Percentiles rank a stretch among this genome's conserved stretches.
phyloP scores from a whole-genome alignment of 192 early-diverging fungal species.

The Gaertneriomyces semiglobifer region DNA sequence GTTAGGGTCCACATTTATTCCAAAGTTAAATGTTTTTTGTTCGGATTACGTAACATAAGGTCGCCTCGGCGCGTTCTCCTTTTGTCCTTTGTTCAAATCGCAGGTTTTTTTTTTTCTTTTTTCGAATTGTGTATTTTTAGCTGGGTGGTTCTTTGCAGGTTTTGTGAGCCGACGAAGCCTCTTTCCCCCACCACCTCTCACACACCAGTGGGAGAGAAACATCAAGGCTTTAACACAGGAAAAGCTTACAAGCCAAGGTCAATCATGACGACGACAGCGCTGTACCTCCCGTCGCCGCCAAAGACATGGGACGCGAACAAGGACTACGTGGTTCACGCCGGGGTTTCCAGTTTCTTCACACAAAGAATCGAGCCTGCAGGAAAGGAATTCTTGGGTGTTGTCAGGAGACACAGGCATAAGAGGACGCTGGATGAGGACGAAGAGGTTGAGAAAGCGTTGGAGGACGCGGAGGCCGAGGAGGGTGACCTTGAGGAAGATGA shows the following conservation, averaged over 20 bases:
- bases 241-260: neutral
- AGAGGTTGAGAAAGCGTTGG: slow-evolving; percentile 44
- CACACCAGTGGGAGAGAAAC: no score
- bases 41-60: no score
- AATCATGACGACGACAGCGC: neutral
- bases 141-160: no score
- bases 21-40: no score
- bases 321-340: slow-evolving; percentile 39
- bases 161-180: no score
- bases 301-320: slow-evolving; percentile 56
- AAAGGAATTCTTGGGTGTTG: slow-evolving; percentile 37
- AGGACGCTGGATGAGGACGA: slow-evolving; percentile 49
- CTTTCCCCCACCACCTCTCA: no score
- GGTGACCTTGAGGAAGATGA: slow-evolving; percentile 68
- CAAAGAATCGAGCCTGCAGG: slow-evolving; percentile 50
- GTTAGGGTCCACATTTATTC: no score
- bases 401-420: slow-evolving; percentile 43
- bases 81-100: no score
- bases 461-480: slow-evolving; percentile 58
- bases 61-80: no score
- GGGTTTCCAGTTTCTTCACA: slow-evolving; percentile 26
- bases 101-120: no score
- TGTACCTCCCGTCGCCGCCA: slow-evolving; percentile 65
- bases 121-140: no score
- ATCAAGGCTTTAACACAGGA: neutral